A percentile compares a stretch with the other conserved stretches of the same genome.
Evolutionary conservation across 2,329 filamentous ascomycete species (phyloP).

Genomic region (Aspergillus terreus): DNA sequence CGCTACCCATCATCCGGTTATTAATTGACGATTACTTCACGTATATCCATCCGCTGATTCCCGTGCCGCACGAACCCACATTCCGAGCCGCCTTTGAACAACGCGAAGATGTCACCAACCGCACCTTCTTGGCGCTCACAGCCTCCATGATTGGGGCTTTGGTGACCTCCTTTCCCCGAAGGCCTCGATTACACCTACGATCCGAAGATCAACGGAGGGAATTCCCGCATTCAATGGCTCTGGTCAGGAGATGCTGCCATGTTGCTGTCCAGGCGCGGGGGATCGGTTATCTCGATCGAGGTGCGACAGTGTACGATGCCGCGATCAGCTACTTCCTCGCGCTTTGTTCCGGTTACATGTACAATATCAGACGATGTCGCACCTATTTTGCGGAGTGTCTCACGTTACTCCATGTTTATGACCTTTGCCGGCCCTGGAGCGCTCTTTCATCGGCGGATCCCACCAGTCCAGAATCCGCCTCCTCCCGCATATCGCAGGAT

Average conservation of each 20-base stretch:
- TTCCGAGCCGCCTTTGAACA: slow-evolving; percentile 43
- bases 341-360: slow-evolving; percentile 39
- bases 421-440: slow-evolving; percentile 29
- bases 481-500: slow-evolving; percentile 21
- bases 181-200: slow-evolving; percentile 39
- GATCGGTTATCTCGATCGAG: slow-evolving; percentile 41
- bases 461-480: slow-evolving; percentile 21
- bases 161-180: slow-evolving; percentile 44
- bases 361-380: slow-evolving; percentile 36
- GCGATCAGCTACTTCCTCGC: slow-evolving; percentile 44
- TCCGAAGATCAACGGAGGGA: slow-evolving; percentile 34
- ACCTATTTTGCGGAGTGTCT: slow-evolving; percentile 43
- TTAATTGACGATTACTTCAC: slow-evolving; percentile 47
- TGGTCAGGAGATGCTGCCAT: slow-evolving; percentile 43
- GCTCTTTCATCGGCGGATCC: slow-evolving; percentile 12
- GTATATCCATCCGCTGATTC: slow-evolving; percentile 46
- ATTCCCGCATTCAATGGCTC: slow-evolving; percentile 41
- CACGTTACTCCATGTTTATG: slow-evolving; percentile 40
- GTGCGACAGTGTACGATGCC: slow-evolving; percentile 42
- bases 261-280: slow-evolving; percentile 43
- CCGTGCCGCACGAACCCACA: slow-evolving; percentile 45
- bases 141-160: slow-evolving; percentile 45
- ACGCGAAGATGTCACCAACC: slow-evolving; percentile 40
- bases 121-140: slow-evolving; percentile 42
- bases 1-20: slow-evolving; percentile 36